Conservation (phyloP, 75 land plant species). For the Cryptomeria japonica region DNA sequence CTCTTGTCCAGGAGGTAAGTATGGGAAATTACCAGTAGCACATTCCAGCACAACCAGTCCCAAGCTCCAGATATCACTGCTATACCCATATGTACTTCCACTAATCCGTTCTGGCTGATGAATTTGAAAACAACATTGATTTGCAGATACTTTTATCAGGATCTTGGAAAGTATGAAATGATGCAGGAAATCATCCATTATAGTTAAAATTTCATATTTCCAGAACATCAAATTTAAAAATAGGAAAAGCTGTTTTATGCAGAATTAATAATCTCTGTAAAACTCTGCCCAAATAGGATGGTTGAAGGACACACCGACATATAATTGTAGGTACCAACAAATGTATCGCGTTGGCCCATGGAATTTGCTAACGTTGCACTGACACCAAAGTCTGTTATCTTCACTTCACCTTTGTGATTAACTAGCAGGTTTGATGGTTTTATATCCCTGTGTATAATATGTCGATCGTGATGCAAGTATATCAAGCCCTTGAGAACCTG, state of each 20-base stretch:
- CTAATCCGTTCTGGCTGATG: slow-evolving; percentile 67
- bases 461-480: slow-evolving; percentile 65
- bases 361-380: slow-evolving; percentile 72
- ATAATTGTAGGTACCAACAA: slow-evolving; percentile 76
- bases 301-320: slow-evolving; percentile 64
- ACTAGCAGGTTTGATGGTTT: slow-evolving; percentile 74
- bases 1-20: slow-evolving; percentile 46
- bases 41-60: slow-evolving; percentile 76
- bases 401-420: slow-evolving; percentile 76
- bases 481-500: slow-evolving; percentile 69
- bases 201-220: neutral
- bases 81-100: slow-evolving; percentile 54
- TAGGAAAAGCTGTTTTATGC: neutral
- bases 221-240: neutral
- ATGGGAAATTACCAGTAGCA: slow-evolving; percentile 69
- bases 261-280: neutral
- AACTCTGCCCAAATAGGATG: neutral
- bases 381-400: slow-evolving; percentile 84
- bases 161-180: neutral
- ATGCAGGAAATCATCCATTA: neutral
- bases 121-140: neutral
- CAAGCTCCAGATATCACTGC: slow-evolving; percentile 82
- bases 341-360: slow-evolving; percentile 62
- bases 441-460: slow-evolving; percentile 73
- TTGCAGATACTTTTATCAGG: neutral